phyloP scores from a whole-genome alignment of 768 basidiomycete genomes.

The Phanerochaete carnosa region DNA sequence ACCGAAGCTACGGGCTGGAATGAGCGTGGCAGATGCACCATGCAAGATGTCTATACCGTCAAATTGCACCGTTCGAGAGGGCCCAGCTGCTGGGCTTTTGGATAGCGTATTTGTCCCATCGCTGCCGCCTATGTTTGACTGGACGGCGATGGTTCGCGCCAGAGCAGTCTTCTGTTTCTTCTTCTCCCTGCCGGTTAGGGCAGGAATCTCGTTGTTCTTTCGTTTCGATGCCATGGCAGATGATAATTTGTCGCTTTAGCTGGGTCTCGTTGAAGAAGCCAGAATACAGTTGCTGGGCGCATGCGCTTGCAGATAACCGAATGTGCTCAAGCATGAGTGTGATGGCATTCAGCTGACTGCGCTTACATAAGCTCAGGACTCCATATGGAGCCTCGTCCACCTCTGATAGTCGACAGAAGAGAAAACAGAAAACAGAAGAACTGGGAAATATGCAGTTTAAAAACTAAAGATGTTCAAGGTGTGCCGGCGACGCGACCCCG shows the following conservation, averaged over 20 bases:
- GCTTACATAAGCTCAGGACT: no score
- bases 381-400: no score
- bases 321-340: no score
- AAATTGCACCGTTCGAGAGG: conserved; percentile 37
- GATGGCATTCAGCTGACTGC: no score
- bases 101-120: conserved; percentile 1
- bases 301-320: no score
- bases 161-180: conserved; percentile 66
- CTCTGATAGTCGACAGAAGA: no score
- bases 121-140: conserved; percentile 27
- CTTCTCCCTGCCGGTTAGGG: conserved; percentile 41
- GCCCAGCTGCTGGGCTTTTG: conserved; percentile 33
- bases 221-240: conserved; percentile 2
- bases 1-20: background rate
- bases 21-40: background rate
- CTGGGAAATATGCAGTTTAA: no score
- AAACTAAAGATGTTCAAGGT: no score
- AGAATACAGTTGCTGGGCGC: no score
- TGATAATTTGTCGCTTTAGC: background rate
- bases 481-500: no score
- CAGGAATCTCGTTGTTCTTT: background rate
- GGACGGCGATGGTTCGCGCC: conserved; percentile 68
- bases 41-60: conserved; percentile 34
- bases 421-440: no score
- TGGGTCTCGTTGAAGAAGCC: no score